Evolutionary conservation across 208 protist genomes (phyloP).

Genomic region (Crithidia mellificae): DNA sequence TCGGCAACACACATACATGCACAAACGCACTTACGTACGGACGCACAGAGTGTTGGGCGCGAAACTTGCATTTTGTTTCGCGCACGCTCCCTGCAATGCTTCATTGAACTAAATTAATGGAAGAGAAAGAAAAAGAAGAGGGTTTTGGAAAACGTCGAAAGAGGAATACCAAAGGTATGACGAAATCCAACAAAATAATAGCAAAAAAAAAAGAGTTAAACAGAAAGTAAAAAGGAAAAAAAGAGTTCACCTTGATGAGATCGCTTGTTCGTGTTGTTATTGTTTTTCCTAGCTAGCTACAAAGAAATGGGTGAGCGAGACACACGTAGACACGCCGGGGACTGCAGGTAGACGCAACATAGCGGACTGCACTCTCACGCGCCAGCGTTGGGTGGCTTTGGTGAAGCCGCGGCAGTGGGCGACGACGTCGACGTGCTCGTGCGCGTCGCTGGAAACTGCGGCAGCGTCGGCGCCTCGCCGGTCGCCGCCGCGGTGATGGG

Average conservation of each 20-base stretch:
- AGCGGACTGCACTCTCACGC: not conserved
- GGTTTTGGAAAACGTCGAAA: no score
- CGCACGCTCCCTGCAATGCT: constrained; percentile 11
- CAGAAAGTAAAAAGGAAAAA: no score
- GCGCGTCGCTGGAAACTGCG: not conserved
- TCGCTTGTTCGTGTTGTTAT: no score
- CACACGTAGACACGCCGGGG: no score
- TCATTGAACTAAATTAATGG: constrained; percentile 3
- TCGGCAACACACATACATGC: not conserved
- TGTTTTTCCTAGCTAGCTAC: no score
- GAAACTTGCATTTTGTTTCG: not conserved
- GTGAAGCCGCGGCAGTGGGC: not conserved
- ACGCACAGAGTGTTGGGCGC: constrained; percentile 18
- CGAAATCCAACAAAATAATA: no score
- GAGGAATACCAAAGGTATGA: no score
- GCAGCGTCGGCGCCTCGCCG: not conserved
- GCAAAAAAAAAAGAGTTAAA: not conserved
- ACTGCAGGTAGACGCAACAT: no score
- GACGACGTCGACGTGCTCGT: not conserved
- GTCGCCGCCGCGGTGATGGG: not conserved
- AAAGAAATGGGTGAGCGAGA: no score
- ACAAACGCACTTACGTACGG: not conserved
- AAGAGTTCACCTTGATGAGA: no score
- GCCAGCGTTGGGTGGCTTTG: not conserved
- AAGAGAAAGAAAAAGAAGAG: no score